A percentile compares a stretch with the other conserved stretches of the same genome.
Evolutionary conservation across 2,329 filamentous ascomycete species (phyloP).

Genomic region (Diaporthe vaccinii): DNA sequence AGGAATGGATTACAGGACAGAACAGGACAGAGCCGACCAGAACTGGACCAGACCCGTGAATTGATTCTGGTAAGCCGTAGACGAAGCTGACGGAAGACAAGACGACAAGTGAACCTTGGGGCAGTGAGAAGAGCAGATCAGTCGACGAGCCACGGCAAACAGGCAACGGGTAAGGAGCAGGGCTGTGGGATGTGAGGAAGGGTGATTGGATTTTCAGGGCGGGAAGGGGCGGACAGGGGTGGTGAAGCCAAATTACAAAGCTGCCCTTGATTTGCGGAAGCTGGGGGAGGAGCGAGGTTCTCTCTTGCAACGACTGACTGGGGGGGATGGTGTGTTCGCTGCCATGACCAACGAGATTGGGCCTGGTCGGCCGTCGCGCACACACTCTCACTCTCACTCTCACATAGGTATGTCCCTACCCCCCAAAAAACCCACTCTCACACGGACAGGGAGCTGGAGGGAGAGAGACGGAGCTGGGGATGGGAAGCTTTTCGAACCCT

Average conservation of each 20-base stretch:
- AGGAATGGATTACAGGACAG: conserved; percentile 18
- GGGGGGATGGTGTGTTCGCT: conserved; percentile 20
- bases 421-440: not conserved
- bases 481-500: conserved; percentile 26
- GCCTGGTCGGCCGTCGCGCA: conserved; percentile 21
- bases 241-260: conserved; percentile 35
- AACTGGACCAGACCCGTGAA: conserved; percentile 5
- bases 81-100: conserved; percentile 30
- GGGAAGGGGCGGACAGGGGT: conserved; percentile 35
- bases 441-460: conserved; percentile 12
- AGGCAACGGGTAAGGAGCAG: conserved; percentile 29
- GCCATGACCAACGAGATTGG: conserved; percentile 27
- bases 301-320: conserved; percentile 11
- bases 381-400: not conserved
- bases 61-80: conserved; percentile 21
- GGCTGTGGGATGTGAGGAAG: conserved; percentile 42
- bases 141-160: conserved; percentile 31
- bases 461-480: not conserved
- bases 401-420: not conserved
- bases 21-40: conserved; percentile 20
- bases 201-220: conserved; percentile 40
- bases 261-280: conserved; percentile 33
- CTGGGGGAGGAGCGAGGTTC: conserved; percentile 24
- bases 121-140: conserved; percentile 26
- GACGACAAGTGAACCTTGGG: conserved; percentile 27